Evolutionary conservation across 1,284 basidiomycete species (phyloP).

Genomic region (Ustilago loliicola): DNA sequence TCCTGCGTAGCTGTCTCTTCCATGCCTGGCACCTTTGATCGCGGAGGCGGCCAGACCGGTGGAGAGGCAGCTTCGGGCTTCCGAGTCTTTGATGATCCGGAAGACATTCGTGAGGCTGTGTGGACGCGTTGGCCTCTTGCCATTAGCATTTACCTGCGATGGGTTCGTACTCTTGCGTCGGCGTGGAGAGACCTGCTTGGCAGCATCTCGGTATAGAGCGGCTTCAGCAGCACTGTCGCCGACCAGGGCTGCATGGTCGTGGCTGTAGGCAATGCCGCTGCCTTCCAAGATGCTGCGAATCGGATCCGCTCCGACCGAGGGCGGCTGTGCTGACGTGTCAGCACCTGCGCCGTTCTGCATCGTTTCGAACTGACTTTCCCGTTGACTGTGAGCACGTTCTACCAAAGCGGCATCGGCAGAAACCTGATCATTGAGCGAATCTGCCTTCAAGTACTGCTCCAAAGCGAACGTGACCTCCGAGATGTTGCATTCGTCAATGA

Average conservation of each 20-base stretch:
- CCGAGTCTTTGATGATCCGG: slow-evolving; percentile 10
- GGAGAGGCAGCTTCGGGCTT: neutral
- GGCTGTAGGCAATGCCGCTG: slow-evolving; percentile 39
- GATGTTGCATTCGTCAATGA: slow-evolving; percentile 59
- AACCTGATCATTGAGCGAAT: slow-evolving; percentile 21
- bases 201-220: slow-evolving; percentile 20
- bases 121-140: slow-evolving; percentile 1
- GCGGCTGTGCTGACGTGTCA: neutral
- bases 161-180: slow-evolving; percentile 7
- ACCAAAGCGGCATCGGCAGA: slow-evolving; percentile 23
- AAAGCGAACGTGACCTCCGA: slow-evolving; percentile 44
- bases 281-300: slow-evolving; percentile 37
- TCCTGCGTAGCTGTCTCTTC: slow-evolving; percentile 10
- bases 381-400: slow-evolving; percentile 25
- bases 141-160: neutral
- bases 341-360: neutral
- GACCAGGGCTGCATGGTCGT: slow-evolving; percentile 34
- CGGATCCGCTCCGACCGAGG: slow-evolving; percentile 13
- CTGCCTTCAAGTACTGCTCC: slow-evolving; percentile 29
- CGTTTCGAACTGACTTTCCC: slow-evolving; percentile 1
- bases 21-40: neutral
- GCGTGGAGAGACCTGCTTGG: slow-evolving; percentile 3
- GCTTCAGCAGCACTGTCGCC: slow-evolving; percentile 38
- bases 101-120: neutral
- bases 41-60: slow-evolving; percentile 33